These are phyloP conservation scores for Periconia sp. DNA, from an alignment of 2,329 filamentous ascomycete genomes.

Conservation along the genomic window DNA sequence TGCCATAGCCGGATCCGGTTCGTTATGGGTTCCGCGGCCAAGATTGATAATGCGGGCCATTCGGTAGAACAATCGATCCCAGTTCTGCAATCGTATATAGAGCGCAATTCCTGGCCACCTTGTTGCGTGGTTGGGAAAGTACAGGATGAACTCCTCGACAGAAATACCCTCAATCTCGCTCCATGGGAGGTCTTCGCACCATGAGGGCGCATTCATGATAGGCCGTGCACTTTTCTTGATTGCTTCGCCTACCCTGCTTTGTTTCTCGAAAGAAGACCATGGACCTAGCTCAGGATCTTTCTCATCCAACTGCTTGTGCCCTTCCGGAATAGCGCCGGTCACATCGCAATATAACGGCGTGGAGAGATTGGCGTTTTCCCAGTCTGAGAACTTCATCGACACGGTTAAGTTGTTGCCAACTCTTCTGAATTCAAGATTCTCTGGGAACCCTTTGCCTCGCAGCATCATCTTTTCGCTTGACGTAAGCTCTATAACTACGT, in stretches of 20 bases:
- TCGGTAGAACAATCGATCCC: conserved; percentile 15
- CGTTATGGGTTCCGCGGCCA: conserved; percentile 4
- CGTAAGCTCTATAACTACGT: too few relatives aligned
- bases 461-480: background rate
- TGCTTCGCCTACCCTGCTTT: background rate
- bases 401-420: background rate
- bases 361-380: background rate
- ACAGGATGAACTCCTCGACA: conserved; percentile 21
- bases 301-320: conserved; percentile 1
- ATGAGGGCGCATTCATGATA: conserved; percentile 11
- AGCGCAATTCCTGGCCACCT: conserved; percentile 18
- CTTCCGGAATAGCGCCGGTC: background rate
- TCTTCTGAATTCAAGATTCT: background rate
- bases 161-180: conserved; percentile 14
- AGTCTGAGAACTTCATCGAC: background rate
- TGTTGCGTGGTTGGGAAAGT: conserved; percentile 22
- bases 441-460: background rate
- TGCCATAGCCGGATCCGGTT: background rate
- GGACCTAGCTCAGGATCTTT: background rate
- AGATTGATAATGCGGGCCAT: conserved; percentile 14
- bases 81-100: conserved; percentile 6
- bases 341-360: conserved; percentile 2
- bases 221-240: conserved; percentile 1
- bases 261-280: background rate
- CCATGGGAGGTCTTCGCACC: conserved; percentile 10